Evolutionary conservation across 768 basidiomycete genomes (phyloP), one percentile per base, ranked within the genome.

Genomic region (Rhodocollybia butyracea): DNA sequence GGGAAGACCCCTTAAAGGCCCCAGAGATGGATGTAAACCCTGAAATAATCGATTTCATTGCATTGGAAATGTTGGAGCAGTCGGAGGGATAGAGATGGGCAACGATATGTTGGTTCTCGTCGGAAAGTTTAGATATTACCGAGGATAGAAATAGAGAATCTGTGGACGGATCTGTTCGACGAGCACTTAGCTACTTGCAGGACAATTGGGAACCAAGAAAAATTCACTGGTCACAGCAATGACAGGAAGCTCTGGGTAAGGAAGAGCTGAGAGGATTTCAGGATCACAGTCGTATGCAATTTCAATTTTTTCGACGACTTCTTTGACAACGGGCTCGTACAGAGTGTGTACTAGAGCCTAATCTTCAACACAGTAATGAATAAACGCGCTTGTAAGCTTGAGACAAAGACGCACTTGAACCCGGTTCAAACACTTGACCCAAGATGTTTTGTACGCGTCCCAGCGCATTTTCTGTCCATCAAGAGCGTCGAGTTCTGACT

Each of bases 31-130:
- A 74, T 1, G 82, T 63, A 60, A 90, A 82, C 0, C 82, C 76
- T 0, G 72, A 63, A 8, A 89, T 73, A 6, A 90, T 66, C 0
- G 70, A 60, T 55, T 78, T 84, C 77, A 89, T 85, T 26, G 77
- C 74, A 7, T 72, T 66, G 11, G 70, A 63, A 22, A 88, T 50
- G 46, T 75, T 89, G 1, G 72, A 59, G 53, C 83, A 84, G 52
- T 89, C 85, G 30, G 72, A 71, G 2, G 86, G 80, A 58, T 83
- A 76, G 8, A 89, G 66, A 61, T 85, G 84, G 4, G 70, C 69
- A 17, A 79, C 70, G 1, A 65, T 63, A 55, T 34, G 70, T 56
- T 24, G 63, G 19, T 55, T 46, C n/a, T 65, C 55, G 11, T 55
- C 62, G 55, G 75, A 73, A 5, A 81, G 68, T 51, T 66, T 63